Conservation (phyloP, 306 rosid species). For the Cucurbita moschata region DNA sequence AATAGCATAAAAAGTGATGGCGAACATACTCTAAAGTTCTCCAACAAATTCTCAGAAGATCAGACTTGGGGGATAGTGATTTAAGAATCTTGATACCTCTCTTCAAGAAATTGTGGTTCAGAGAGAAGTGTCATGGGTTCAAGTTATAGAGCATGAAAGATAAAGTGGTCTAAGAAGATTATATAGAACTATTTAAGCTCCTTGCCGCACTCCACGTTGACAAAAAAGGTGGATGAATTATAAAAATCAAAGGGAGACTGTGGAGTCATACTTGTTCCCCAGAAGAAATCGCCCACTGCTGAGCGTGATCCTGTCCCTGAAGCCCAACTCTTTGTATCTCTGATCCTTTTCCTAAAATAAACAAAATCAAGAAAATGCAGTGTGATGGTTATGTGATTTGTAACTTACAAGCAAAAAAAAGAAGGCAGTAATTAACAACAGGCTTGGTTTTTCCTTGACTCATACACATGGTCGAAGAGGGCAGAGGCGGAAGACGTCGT, state of each 20-base stretch:
- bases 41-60: neutral
- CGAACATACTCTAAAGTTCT: neutral
- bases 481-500: neutral
- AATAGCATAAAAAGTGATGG: neutral
- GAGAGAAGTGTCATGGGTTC: neutral
- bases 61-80: neutral
- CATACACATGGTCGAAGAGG: neutral
- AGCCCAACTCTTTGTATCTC: slow-evolving; percentile 91
- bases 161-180: neutral
- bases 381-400: slow-evolving; percentile 6
- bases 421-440: neutral
- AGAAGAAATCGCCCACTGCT: slow-evolving; percentile 99
- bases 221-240: neutral
- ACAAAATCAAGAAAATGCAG: slow-evolving; percentile 1
- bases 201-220: neutral
- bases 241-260: slow-evolving; percentile 1
- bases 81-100: neutral
- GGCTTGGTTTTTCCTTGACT: neutral
- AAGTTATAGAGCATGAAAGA: neutral
- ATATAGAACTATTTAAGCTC: neutral
- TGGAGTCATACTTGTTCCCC: slow-evolving; percentile 68
- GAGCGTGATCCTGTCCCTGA: slow-evolving; percentile 96
- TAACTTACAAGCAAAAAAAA: neutral
- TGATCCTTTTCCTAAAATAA: slow-evolving; percentile 80
- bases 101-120: neutral